Base-by-base conservation (phyloP, 2,329 filamentous ascomycete genomes). In the Penicillium frequentans region DNA sequence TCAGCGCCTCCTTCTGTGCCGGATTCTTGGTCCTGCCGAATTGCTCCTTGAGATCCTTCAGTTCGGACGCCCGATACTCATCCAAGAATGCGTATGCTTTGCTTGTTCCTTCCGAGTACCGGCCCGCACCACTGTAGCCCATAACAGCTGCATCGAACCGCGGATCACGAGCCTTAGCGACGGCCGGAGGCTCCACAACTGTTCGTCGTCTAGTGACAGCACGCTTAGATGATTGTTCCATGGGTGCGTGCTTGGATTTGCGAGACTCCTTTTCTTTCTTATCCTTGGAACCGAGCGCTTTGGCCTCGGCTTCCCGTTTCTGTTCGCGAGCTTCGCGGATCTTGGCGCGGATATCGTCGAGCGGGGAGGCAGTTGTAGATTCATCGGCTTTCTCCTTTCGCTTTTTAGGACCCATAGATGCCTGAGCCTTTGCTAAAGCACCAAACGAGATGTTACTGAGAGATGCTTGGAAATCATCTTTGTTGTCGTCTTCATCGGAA, bases 1-100 rank as follows among this genome's bases (percentile, higher is more conserved):
- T 89, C 62, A 98, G 77, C 55, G 80, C 80, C 62, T 90, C 89
- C 73, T 87, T 90, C 64, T 84, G 82, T 9, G 77, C 78, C 1
- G 84, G 76, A 62, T 88, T 85, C 77, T 90, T 91, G 16, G 82
- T 82, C 70, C 82, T 84, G 70, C 85, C 86, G 68, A 95, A 83
- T 43, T 87, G 83, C 9, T 78, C 80, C 64, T 86, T 86, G 51
- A 99, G 79, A 63, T 90, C 84, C 55, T 84, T 83, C 74, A 98
- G 89, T 75, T 99, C 95, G n/a, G 84, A 82, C 23, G 87, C 86
- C 58, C 90, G 86, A 77, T 98, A 98, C 60, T 91, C 88, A 66
- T 93, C 86, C 51, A 99, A 79, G 78, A 99, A 99, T 3, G 86
- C 82, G 76, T 99, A 99, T 33, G 91, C 90, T 64, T 86, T 87